Base-by-base conservation (phyloP, 2,329 filamentous ascomycete species). In the Penicillium sp. region DNA sequence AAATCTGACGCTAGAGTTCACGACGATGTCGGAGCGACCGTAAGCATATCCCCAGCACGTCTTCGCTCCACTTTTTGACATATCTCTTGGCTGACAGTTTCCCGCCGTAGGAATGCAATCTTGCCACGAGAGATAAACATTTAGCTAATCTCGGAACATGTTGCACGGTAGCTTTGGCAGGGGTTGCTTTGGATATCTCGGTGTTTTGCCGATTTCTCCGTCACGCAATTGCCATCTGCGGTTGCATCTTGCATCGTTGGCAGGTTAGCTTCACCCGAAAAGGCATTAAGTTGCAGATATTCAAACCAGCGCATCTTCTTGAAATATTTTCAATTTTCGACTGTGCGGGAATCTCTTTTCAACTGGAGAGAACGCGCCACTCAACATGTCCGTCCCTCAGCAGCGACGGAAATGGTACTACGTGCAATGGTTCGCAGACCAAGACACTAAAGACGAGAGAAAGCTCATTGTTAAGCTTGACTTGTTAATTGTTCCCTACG, bases 381-480 rank as follows among this genome's bases (percentile, higher is more conserved):
- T 42, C 1, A 51, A 40, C 7, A 58, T 58, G 57, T 35, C 48
- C n/a, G 31, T 51, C 9, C 52, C 44, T n/a, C 44, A 61, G 25
- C 58, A 58, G 46, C 54, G 46, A 27, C 47, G 51, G 22, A 60
- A 61, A 53, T 64, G 62, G 63, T 64, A 61, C 28, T 55, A 57
- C 2, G 46, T 66, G 18, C 70, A 77, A 51, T 81, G 78, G 79
- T 81, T 76, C 61, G 65, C 77, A 2, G 67, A 74, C 16, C 67
- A 76, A 6, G 81, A 84, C 53, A 79, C 74, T 0, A 68, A 69
- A 0, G 75, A 77, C 48, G 80, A 83, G 55, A 70, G 77, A 36
- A 74, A 71, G 52, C 69, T 84, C 3, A 79, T 84, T 31, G 46
- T 76, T 22, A 84, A 84, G 60, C 73, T 84, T 11, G 81, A 84